phyloP scores from a whole-genome alignment of 2,329 filamentous ascomycete species.

The Talaromyces sp. region DNA sequence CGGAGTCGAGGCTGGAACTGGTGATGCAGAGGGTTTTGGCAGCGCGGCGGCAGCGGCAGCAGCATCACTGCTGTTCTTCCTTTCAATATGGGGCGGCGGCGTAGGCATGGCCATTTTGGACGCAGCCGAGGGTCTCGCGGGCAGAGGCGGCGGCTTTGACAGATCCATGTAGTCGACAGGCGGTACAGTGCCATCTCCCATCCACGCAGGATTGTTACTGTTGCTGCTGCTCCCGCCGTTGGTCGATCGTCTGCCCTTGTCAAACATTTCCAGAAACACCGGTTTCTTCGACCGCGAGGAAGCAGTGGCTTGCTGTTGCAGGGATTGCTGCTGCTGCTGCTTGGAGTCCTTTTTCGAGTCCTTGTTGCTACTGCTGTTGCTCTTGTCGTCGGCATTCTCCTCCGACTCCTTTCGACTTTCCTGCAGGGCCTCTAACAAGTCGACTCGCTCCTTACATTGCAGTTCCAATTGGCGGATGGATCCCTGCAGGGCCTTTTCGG shows the following conservation, averaged over 20 bases:
- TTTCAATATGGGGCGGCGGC: conserved; percentile 1
- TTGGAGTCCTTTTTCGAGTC: too few relatives aligned
- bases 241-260: conserved; percentile 27
- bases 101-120: background rate
- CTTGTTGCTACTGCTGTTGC: conserved; percentile 10
- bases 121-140: conserved; percentile 32
- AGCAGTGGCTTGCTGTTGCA: background rate
- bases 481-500: conserved; percentile 74
- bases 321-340: conserved; percentile 14
- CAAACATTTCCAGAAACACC: conserved; percentile 5
- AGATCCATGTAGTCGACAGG: conserved; percentile 74
- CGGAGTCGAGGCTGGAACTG: conserved; percentile 16
- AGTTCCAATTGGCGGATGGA: conserved; percentile 77
- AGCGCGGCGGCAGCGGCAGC: conserved; percentile 22
- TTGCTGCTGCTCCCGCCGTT: conserved; percentile 13
- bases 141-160: conserved; percentile 63
- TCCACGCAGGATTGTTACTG: conserved; percentile 50
- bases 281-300: conserved; percentile 15
- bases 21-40: conserved; percentile 25
- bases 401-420: conserved; percentile 54
- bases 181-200: conserved; percentile 76
- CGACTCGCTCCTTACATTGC: conserved; percentile 89
- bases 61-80: conserved; percentile 8
- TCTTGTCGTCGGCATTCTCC: background rate
- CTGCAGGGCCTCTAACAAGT: conserved; percentile 75